A percentile compares a stretch with the other conserved stretches of the same genome.
These are phyloP conservation scores for Tricholoma hemisulphureum DNA, from an alignment of 768 basidiomycete species.

Conservation along the genomic window DNA sequence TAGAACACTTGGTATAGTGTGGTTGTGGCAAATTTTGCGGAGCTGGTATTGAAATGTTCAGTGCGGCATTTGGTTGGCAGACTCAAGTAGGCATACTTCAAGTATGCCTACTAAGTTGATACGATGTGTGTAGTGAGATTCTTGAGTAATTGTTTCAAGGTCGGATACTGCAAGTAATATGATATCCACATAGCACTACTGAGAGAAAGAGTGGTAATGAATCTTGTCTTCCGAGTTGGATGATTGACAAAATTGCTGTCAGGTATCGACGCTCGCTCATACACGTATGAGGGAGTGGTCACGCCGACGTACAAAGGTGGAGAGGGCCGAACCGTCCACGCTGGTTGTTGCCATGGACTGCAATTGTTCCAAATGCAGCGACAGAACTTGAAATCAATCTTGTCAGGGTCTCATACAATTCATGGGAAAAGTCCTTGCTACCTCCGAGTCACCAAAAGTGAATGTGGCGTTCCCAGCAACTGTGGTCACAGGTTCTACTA, in stretches of 20 bases:
- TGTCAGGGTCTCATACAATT: background rate
- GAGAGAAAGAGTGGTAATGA: background rate
- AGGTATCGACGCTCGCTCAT: too few species aligned
- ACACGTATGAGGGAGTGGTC: too few species aligned
- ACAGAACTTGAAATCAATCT: background rate
- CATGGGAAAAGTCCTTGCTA: background rate
- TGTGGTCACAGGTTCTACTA: background rate
- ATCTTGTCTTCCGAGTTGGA: background rate
- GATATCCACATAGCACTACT: background rate
- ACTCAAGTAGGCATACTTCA: too few species aligned
- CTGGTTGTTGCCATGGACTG: background rate
- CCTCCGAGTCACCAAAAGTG: background rate
- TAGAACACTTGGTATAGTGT: too few species aligned
- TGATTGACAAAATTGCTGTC: background rate
- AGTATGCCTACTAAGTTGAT: too few species aligned
- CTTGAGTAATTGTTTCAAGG: too few species aligned
- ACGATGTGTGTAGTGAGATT: too few species aligned
- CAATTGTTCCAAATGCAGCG: background rate
- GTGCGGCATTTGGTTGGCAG: too few species aligned
- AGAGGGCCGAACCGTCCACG: background rate
- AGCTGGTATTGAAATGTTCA: too few species aligned
- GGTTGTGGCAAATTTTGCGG: too few species aligned
- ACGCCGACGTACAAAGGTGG: background rate
- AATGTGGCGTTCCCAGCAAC: background rate
- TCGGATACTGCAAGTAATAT: background rate